A percentile compares a stretch with the other conserved stretches of the same genome.
Evolutionary conservation across 192 early-diverging fungal species (phyloP).

Genomic region (Coemansia sp.): DNA sequence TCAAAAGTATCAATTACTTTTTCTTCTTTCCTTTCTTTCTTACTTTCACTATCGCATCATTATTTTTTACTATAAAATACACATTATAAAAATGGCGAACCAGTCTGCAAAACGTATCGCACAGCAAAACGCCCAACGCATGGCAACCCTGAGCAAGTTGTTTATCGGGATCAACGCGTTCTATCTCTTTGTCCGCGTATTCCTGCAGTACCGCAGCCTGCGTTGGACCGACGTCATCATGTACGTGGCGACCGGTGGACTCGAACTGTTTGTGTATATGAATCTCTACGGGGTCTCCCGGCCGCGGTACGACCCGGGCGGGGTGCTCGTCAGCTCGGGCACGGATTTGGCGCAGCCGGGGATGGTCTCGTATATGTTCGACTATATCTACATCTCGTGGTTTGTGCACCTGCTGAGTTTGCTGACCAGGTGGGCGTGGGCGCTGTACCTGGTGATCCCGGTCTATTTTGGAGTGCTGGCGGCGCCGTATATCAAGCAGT

Average conservation of each 20-base stretch:
- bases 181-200: conserved; percentile 26
- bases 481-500: conserved; percentile 33
- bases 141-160: conserved; percentile 22
- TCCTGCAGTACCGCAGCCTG: conserved; percentile 39
- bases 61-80: too few species aligned
- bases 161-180: conserved; percentile 23
- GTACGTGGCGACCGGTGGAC: conserved; percentile 20
- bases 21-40: neutral
- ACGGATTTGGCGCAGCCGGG: conserved; percentile 53
- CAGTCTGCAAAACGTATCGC: conserved; percentile 46
- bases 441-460: conserved; percentile 45
- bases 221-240: conserved; percentile 21
- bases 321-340: conserved; percentile 50
- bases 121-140: conserved; percentile 37
- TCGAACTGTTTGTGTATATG: conserved; percentile 5
- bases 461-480: conserved; percentile 23
- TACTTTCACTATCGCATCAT: too few species aligned
- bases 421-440: conserved; percentile 41
- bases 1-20: neutral
- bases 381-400: conserved; percentile 84
- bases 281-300: conserved; percentile 23
- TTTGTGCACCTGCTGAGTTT: conserved; percentile 59
- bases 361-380: conserved; percentile 71
- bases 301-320: conserved; percentile 44
- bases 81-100: conserved; percentile 4